Percentiles rank a stretch among this genome's conserved stretches.
Evolutionary conservation across 805 yeast species (phyloP).

Genomic region (Myxozyma melibiosi): DNA sequence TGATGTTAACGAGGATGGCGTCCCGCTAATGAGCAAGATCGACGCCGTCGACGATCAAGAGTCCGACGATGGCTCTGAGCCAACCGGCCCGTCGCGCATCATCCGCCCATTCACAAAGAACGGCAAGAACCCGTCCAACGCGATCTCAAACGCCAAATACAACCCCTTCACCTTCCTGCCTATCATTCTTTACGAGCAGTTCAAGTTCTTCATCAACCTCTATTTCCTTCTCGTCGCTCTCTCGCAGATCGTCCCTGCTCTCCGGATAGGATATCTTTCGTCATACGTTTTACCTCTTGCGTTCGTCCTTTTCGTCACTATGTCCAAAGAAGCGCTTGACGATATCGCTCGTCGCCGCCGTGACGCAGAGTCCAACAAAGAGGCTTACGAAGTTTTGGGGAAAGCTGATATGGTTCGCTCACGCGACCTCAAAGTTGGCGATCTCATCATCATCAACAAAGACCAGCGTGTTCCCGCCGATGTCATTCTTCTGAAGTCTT

Average conservation of each 20-base stretch:
- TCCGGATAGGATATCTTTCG: conserved; percentile 89
- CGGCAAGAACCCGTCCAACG: conserved; percentile 57
- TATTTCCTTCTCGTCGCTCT: conserved; percentile 91
- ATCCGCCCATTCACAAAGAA: conserved; percentile 25
- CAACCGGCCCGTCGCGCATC: conserved; percentile 28
- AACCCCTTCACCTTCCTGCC: conserved; percentile 87
- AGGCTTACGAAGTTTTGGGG: conserved; percentile 68
- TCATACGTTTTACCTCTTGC: conserved; percentile 93
- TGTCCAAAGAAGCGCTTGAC: conserved; percentile 94
- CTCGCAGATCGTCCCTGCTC: conserved; percentile 85
- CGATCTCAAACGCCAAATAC: conserved; percentile 92
- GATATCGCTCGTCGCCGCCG: conserved; percentile 88
- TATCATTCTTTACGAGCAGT: conserved; percentile 87
- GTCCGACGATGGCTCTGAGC: conserved; percentile 23
- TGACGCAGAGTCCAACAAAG: conserved; percentile 86
- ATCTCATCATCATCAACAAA: conserved; percentile 74
- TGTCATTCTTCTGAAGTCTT: conserved; percentile 77
- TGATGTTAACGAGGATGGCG: conserved; percentile 30
- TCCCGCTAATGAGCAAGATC: conserved; percentile 32
- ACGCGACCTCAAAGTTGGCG: conserved; percentile 79
- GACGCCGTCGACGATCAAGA: conserved; percentile 24
- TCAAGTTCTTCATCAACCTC: conserved; percentile 92
- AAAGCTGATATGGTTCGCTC: conserved; percentile 47
- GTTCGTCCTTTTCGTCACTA: conserved; percentile 87
- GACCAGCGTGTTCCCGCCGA: conserved; percentile 94